These are phyloP conservation scores for Trametes sanguinea DNA, from an alignment of 768 basidiomycete genomes.

Conservation along the genomic window DNA sequence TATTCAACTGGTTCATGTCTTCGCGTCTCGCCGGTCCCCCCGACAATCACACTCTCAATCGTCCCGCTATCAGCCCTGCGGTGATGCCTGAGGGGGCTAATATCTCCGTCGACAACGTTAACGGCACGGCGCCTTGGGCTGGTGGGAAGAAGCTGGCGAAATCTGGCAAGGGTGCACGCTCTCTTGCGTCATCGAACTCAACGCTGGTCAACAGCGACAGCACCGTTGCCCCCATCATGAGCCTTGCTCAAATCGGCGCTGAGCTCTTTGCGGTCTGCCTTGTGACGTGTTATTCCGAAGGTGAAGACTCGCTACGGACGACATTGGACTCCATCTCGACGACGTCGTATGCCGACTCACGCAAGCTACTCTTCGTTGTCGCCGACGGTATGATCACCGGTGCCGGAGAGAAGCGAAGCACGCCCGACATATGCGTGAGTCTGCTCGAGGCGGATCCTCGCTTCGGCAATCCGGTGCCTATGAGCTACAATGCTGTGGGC, in stretches of 20 bases:
- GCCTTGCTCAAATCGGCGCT: conserved; percentile 86
- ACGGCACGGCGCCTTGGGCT: conserved; percentile 95
- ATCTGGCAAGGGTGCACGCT: conserved; percentile 47
- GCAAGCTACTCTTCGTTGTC: conserved; percentile 92
- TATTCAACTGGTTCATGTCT: conserved; percentile 97
- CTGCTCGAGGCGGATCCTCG: conserved; percentile 91
- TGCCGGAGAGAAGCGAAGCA: conserved; percentile 91
- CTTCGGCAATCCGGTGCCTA: conserved; percentile 94
- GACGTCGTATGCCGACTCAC: conserved; percentile 87
- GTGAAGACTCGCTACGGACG: conserved; percentile 85
- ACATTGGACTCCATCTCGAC: conserved; percentile 92
- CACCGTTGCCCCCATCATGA: conserved; percentile 66
- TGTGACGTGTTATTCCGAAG: conserved; percentile 98
- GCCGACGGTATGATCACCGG: conserved; percentile 99
- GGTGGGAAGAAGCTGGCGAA: conserved; percentile 56
- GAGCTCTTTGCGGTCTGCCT: conserved; percentile 95
- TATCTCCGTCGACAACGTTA: conserved; percentile 84
- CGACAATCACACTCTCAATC: conserved; percentile 66
- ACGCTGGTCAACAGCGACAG: conserved; percentile 49
- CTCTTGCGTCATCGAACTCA: conserved; percentile 54
- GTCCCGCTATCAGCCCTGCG: conserved; percentile 88
- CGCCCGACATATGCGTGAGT: conserved; percentile 94
- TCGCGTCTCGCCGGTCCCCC: conserved; percentile 78
- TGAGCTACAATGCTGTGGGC: conserved; percentile 92
- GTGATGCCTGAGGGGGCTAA: conserved; percentile 98